phyloP scores from a whole-genome alignment of 139 green algal genomes.

The Nannochloris sp. region DNA sequence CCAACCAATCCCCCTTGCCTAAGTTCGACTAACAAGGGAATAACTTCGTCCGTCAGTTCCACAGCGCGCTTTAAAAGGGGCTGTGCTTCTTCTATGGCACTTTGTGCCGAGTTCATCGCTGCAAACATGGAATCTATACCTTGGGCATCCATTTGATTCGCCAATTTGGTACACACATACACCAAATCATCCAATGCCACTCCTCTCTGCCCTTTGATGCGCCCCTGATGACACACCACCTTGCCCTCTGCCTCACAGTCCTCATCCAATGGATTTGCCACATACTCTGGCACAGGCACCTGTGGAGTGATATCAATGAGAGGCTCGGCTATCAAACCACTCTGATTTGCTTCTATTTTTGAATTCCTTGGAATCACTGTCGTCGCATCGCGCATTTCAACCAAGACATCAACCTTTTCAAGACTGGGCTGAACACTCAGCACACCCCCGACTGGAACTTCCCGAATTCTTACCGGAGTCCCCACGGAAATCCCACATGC shows the following conservation, averaged over 20 bases:
- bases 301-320: constrained; percentile 96
- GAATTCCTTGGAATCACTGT: constrained; percentile 90
- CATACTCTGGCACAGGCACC: constrained; percentile 61
- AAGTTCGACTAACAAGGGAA: constrained; percentile 67
- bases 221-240: constrained; percentile 81
- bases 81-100: constrained; percentile 51
- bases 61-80: constrained; percentile 58
- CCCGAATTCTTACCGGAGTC: constrained; percentile 75
- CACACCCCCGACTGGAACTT: constrained; percentile 73
- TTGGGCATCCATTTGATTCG: constrained; percentile 77
- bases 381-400: constrained; percentile 69
- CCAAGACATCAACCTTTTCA: constrained; percentile 79
- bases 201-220: constrained; percentile 74
- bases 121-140: constrained; percentile 68
- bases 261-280: constrained; percentile 59
- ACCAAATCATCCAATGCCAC: constrained; percentile 96
- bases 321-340: constrained; percentile 87
- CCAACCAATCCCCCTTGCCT: constrained; percentile 61
- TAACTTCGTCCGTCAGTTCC: constrained; percentile 54
- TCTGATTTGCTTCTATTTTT: constrained; percentile 95
- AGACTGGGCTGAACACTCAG: constrained; percentile 79
- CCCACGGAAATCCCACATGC: constrained; percentile 92
- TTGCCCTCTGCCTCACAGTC: constrained; percentile 75
- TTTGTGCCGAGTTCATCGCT: constrained; percentile 59
- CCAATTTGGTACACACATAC: constrained; percentile 81